A percentile compares a stretch with the other conserved stretches of the same genome.
These are phyloP conservation scores for Xylariaceae sp. DNA, from an alignment of 2,329 filamentous ascomycete genomes.

Conservation along the genomic window DNA sequence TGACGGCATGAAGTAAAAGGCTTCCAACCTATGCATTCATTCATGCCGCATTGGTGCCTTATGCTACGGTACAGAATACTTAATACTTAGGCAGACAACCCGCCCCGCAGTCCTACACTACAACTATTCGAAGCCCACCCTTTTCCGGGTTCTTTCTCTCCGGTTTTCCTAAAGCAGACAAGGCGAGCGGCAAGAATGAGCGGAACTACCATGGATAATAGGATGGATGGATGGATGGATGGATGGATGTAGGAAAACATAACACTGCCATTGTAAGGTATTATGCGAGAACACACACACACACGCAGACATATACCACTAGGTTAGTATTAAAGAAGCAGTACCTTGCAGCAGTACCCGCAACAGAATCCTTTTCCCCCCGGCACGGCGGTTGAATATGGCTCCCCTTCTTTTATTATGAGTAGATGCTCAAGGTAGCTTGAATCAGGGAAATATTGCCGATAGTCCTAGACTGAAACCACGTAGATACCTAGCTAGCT, in stretches of 20 bases:
- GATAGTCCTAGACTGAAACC: background rate
- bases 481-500: background rate
- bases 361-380: background rate
- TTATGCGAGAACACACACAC: background rate
- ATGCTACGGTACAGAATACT: background rate
- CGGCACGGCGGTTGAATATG: background rate
- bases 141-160: background rate
- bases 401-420: background rate
- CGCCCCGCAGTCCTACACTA: too few relatives aligned
- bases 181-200: background rate
- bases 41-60: background rate
- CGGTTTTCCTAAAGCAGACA: conserved; percentile 12
- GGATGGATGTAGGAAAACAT: background rate
- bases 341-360: background rate
- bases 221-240: background rate
- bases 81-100: background rate
- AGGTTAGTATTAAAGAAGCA: background rate
- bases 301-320: background rate
- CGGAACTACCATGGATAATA: background rate
- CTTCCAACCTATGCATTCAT: too few relatives aligned
- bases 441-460: background rate
- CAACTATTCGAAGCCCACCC: background rate
- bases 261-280: background rate
- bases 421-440: too few relatives aligned
- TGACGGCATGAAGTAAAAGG: too few relatives aligned